These are phyloP conservation scores for Helianthus annuus DNA, from an alignment of 129 eudicot genomes.

Conservation along the genomic window DNA sequence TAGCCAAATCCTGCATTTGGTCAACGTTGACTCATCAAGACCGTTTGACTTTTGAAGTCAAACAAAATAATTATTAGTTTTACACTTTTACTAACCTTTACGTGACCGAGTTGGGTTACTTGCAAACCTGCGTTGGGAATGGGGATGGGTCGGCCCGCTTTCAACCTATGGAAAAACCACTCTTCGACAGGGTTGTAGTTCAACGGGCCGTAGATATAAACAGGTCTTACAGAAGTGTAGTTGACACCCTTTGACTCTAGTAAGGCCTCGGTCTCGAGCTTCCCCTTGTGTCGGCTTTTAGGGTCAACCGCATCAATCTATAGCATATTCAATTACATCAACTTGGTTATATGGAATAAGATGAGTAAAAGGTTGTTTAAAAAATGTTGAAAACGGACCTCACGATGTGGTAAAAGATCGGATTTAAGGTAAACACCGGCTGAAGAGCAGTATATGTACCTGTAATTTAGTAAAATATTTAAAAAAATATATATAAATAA, in stretches of 20 bases:
- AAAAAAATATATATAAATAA: neutral
- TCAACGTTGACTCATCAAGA: slow-evolving; percentile 19
- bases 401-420: slow-evolving; percentile 80
- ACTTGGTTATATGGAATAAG: too few species aligned
- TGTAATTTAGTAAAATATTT: slow-evolving; percentile 25
- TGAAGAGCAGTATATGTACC: slow-evolving; percentile 98
- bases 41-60: slow-evolving; percentile 5
- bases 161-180: slow-evolving; percentile 96
- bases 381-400: slow-evolving; percentile 55
- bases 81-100: slow-evolving; percentile 56
- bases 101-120: slow-evolving; percentile 94
- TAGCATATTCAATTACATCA: neutral
- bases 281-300: slow-evolving; percentile 24
- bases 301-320: neutral
- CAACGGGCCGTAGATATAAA: neutral
- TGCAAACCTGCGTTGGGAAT: slow-evolving; percentile 89
- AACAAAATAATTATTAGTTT: neutral
- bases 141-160: slow-evolving; percentile 96
- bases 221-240: neutral
- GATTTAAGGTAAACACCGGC: slow-evolving; percentile 98
- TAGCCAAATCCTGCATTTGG: slow-evolving; percentile 76
- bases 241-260: neutral
- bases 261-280: neutral
- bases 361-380: neutral
- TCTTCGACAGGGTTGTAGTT: slow-evolving; percentile 13